Evolutionary conservation across 1,284 basidiomycete species (phyloP).

Genomic region (Leccinum pachyderme): DNA sequence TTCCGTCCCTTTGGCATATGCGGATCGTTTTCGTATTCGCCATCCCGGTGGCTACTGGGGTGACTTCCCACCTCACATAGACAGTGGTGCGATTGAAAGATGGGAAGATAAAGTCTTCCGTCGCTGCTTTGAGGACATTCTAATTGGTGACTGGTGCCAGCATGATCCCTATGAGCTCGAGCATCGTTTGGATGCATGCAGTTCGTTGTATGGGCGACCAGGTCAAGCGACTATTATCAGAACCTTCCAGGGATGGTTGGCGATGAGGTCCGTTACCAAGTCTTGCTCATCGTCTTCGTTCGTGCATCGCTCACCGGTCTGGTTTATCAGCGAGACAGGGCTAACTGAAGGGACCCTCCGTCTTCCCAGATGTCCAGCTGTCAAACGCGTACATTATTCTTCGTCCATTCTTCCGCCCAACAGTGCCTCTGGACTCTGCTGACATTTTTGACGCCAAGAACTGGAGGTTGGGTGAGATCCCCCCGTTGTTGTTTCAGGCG

Average conservation of each 20-base stretch:
- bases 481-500: neutral
- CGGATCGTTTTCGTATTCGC: slow-evolving; percentile 81
- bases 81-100: slow-evolving; percentile 79
- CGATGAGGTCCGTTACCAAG: slow-evolving; percentile 48
- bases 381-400: slow-evolving; percentile 81
- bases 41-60: slow-evolving; percentile 71
- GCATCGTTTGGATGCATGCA: slow-evolving; percentile 59
- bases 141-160: slow-evolving; percentile 64
- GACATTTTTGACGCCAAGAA: slow-evolving; percentile 56
- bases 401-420: slow-evolving; percentile 77
- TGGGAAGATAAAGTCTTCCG: slow-evolving; percentile 81
- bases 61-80: slow-evolving; percentile 74
- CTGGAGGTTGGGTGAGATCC: slow-evolving; percentile 64
- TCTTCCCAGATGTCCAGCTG: slow-evolving; percentile 74
- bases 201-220: slow-evolving; percentile 58
- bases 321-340: slow-evolving; percentile 53
- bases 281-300: neutral
- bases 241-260: slow-evolving; percentile 79
- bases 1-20: slow-evolving; percentile 69
- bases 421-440: slow-evolving; percentile 39
- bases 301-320: neutral
- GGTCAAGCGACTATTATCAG: slow-evolving; percentile 71
- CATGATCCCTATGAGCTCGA: slow-evolving; percentile 72
- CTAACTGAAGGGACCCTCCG: slow-evolving; percentile 77
- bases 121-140: slow-evolving; percentile 62